Evolutionary conservation across 1,139 yeast genomes (phyloP), one percentile per base, ranked within the genome.

Genomic region (Suzukiozyma palmioleophila): DNA sequence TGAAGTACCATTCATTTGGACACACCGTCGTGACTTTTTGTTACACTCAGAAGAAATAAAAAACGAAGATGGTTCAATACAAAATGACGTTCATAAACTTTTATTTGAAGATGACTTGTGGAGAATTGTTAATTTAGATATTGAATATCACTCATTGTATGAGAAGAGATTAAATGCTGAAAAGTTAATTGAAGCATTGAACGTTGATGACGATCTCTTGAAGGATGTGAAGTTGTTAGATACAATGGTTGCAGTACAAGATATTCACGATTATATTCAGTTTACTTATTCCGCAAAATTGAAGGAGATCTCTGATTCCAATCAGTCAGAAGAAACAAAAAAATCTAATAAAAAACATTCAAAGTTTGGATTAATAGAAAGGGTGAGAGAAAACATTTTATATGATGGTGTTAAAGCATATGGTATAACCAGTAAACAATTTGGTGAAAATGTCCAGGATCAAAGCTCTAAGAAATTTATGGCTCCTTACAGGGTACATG

Each of bases 1-100:
- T 46, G 99, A 92, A 57, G 96, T 92, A 3, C 97, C 98, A n/a
- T 87, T 89, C 56, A 89, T 92, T 44, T 90, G 96, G 87, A 84
- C 90, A 28, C 96, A 89, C 56, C 85, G 97, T 59, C 84, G 95
- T 60, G 97, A 92, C 60, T 89, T 85, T 57, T 70, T 88, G 29
- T 68, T 84, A 39, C 69, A 70, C 49, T 75, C 86, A 10, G 83
- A 77, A 51, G 82, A 78, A 40, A 71, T 69, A 8, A 48, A 50
- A 25, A 68, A 65, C 36, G 76, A 77, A 8, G 78, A 76, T 35
- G 77, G 76, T 0, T 48, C 51, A 9, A 62, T 59, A 35, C 67
- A 69, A 37, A 63, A 60, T 24, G 43, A 39, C 16, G 81, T 79
- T 15, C 75, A 70, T 48, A 75, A 75, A 48, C 66, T 83, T 36